Base-by-base conservation (phyloP, 2,329 filamentous ascomycete genomes). In the Verticillium dahliae region DNA sequence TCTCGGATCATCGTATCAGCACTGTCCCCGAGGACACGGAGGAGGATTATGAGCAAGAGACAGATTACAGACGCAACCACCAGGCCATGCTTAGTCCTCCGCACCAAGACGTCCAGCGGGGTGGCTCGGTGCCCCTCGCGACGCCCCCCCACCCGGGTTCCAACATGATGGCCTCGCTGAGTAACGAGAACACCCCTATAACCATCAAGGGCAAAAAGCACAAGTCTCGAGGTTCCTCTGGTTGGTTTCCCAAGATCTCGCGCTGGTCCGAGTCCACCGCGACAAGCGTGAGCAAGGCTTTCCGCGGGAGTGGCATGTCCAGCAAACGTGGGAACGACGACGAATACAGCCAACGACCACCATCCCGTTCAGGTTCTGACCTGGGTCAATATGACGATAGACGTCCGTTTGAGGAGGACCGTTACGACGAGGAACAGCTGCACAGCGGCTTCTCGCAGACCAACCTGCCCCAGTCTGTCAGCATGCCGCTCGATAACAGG, bases 231-330 rank as follows among this genome's bases (percentile, higher is more conserved):
- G 87, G 87, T 62, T 95, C 92, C 0, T 91, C 90, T 0, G 81
- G 84, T 59, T 87, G 86, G 80, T 90, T 96, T 64, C 92, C 93
- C 31, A 97, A 96, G 78, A 93, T 97, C 65, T 98, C 95, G 6
- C 86, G 95, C 54, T 99, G 95, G 95, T 98, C 94, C 0, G 95
- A 96, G 77, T 98, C 94, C 2, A 99, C 95, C 0, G 85, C 93
- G 4, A 97, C 92, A 0, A 96, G 92, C 63, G 87, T 92, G 54
- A 88, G 91, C 55, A 89, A 90, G 67, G 90, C 89, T 50, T 90
- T 93, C 73, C 86, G 89, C 50, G 86, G 85, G 69, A 91, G 86
- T 68, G 81, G 80, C 55, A 80, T 81, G 57, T 79, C 76, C 27
- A 80, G 80, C 71, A 85, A 83, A 68, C 81, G 83, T 54, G 80